Conservation (phyloP, 129 eudicot species). For the Saussurea involucrata region DNA sequence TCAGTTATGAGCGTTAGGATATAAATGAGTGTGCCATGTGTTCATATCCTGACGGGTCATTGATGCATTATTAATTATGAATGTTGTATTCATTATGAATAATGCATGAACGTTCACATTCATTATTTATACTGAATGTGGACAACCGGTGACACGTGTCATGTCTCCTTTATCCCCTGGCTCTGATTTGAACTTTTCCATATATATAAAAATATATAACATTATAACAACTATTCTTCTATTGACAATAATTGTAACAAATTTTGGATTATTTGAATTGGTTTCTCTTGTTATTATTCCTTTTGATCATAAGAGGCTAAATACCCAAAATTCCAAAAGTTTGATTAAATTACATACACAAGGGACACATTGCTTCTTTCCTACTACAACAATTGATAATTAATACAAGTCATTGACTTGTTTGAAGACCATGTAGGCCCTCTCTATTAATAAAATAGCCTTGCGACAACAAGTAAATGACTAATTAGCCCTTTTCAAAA, state of each 20-base stretch:
- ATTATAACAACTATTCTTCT: not conserved
- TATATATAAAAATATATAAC: no score
- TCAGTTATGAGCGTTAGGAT: no score
- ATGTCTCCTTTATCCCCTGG: no score
- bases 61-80: no score
- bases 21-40: no score
- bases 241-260: slow-evolving; percentile 25
- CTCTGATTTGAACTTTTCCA: no score
- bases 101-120: no score
- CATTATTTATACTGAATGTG: no score
- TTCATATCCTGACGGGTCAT: no score
- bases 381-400: slow-evolving; percentile 18
- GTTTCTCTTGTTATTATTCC: slow-evolving; percentile 17
- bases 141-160: no score
- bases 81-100: no score
- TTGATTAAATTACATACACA: slow-evolving; percentile 20
- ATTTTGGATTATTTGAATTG: slow-evolving; percentile 26
- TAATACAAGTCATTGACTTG: slow-evolving; percentile 23
- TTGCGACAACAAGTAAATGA: slow-evolving; percentile 18
- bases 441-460: not conserved
- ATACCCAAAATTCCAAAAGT: slow-evolving; percentile 19
- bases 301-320: slow-evolving; percentile 19
- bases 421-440: slow-evolving; percentile 6
- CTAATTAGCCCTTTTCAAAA: slow-evolving; percentile 23
- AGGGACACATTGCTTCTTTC: slow-evolving; percentile 36